Percentiles rank a stretch among this genome's conserved stretches.
phyloP scores from a whole-genome alignment of 1,139 yeast genomes.

The Candida albicans region DNA sequence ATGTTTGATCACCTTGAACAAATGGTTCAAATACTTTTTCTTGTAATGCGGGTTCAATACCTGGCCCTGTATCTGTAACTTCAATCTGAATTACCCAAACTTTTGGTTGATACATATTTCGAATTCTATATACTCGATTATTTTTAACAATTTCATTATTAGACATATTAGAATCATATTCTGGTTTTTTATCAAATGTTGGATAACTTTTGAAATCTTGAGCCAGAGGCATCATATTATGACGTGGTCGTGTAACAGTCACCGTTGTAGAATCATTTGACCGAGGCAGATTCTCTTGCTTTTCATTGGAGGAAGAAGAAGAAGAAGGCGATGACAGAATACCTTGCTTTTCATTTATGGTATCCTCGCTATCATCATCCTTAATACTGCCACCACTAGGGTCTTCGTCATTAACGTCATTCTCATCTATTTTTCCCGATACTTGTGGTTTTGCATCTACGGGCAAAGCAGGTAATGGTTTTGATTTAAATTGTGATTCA shows the following conservation, averaged over 20 bases:
- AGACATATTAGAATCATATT: constrained; percentile 8
- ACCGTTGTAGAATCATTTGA: constrained; percentile 4
- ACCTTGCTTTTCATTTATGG: constrained; percentile 1
- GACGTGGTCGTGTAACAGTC: constrained; percentile 2
- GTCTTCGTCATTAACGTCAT: neutral
- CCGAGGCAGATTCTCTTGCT: neutral
- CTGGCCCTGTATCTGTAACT: constrained; percentile 91
- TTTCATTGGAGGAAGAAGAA: neutral
- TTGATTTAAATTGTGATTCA: constrained; percentile 46
- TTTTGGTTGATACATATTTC: constrained; percentile 40
- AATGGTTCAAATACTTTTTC: constrained; percentile 92
- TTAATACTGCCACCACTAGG: constrained; percentile 2
- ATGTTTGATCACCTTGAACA: constrained; percentile 94
- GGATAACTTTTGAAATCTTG: constrained; percentile 13
- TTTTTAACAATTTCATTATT: constrained; percentile 28
- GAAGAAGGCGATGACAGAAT: neutral
- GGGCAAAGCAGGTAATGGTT: constrained; percentile 31
- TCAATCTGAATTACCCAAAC: constrained; percentile 69
- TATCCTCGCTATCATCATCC: too few species aligned
- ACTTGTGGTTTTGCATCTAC: constrained; percentile 7
- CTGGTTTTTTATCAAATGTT: constrained; percentile 10
- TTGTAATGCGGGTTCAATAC: constrained; percentile 77
- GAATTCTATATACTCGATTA: constrained; percentile 35
- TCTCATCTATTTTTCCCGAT: constrained; percentile 1
- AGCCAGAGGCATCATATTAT: constrained; percentile 11